Conservation (phyloP, 768 basidiomycete genomes). For the Suillus subaureus region DNA sequence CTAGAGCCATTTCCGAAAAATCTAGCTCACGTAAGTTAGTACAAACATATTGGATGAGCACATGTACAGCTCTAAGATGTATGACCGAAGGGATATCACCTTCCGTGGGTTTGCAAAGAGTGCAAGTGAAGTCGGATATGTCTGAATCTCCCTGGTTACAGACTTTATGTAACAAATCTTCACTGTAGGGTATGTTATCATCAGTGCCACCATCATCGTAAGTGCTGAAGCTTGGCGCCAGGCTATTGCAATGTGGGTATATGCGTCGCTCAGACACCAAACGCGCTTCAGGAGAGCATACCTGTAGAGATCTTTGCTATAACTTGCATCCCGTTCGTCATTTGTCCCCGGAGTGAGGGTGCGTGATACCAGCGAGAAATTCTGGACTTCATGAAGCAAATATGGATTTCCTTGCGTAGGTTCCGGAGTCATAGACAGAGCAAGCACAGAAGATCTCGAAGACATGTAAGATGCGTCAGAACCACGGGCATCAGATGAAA, state of each 20-base stretch:
- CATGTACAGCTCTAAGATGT: background rate
- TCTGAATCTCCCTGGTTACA: slow-evolving; percentile 21
- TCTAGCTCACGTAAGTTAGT: background rate
- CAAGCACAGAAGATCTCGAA: background rate
- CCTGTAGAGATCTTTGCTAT: background rate
- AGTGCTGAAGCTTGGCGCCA: background rate
- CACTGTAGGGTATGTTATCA: no score
- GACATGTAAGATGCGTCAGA: background rate
- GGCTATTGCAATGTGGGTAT: slow-evolving; percentile 1
- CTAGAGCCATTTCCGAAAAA: background rate
- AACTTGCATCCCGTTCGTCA: background rate
- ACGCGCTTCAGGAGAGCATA: background rate
- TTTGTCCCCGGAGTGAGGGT: background rate
- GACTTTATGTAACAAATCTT: slow-evolving; percentile 4
- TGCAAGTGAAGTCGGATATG: slow-evolving; percentile 20
- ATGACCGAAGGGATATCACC: slow-evolving; percentile 17
- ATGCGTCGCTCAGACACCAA: background rate
- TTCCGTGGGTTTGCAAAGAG: slow-evolving; percentile 24
- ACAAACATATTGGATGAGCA: background rate
- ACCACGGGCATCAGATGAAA: slow-evolving; percentile 2
- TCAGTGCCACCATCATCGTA: background rate
- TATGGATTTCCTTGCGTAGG: background rate
- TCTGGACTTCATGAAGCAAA: background rate
- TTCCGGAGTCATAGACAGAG: background rate
- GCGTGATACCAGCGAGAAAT: background rate